phyloP scores from a whole-genome alignment of 257 asterid species.

The Osmanthus fragrans region DNA sequence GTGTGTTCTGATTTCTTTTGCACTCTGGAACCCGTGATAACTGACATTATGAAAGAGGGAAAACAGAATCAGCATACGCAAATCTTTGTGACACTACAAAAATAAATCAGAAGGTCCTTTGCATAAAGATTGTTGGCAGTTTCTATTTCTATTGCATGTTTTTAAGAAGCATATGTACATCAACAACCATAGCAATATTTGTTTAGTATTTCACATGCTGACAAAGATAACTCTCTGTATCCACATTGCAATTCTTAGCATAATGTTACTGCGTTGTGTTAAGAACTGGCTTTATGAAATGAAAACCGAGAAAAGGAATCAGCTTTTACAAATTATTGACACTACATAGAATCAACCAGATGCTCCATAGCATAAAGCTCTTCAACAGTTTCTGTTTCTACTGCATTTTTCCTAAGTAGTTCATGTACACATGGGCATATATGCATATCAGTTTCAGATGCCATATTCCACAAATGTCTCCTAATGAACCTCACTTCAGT shows the following conservation, averaged over 20 bases:
- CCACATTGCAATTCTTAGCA: background rate
- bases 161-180: background rate
- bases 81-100: background rate
- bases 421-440: background rate
- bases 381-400: background rate
- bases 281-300: background rate
- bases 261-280: background rate
- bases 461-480: background rate
- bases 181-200: background rate
- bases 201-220: background rate
- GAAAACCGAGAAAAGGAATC: background rate
- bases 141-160: background rate
- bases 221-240: background rate
- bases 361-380: background rate
- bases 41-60: background rate
- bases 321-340: background rate
- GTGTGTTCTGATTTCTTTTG: background rate
- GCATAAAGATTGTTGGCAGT: background rate
- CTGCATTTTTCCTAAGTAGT: background rate
- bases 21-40: conserved; percentile 26
- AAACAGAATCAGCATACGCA: conserved; percentile 5
- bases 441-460: background rate
- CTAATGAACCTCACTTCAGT: background rate
- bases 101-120: background rate
- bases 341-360: background rate